Evolutionary conservation across 495 filamentous ascomycete species (phyloP), one percentile per base, ranked within the genome.

Genomic region (Geoglossum glabrum): DNA sequence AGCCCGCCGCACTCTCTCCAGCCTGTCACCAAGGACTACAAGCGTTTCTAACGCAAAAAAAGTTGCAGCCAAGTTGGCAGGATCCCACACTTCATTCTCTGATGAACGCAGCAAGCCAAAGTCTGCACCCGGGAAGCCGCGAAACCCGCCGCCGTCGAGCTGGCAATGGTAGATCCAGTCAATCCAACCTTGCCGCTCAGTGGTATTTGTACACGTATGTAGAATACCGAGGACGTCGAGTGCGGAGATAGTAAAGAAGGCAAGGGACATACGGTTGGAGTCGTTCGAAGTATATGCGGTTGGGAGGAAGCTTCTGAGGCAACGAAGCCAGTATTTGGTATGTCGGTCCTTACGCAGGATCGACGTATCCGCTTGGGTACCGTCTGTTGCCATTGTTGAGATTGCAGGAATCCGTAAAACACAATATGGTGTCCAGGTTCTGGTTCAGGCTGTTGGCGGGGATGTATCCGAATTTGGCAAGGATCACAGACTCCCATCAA

Each of bases 281-380:
- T 98, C 92, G 66, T 83, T 90, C 64, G 79, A 75, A 45, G 81
- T 87, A 73, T 97, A 97, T 60, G 79, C 74, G 55, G 76, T 73
- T 0, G 92, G 92, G 4, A 98, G 80, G 51, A 81, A 75, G 36
- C 87, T 83, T 63, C 84, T 87, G 46, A 90, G 77, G 62, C 89
- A 95, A 66, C 89, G 82, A 60, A 87, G 79, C 83, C 90, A 97
- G 76, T 95, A 98, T 65, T 83, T 87, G 65, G 90, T 73, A 68
- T 98, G 92, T 49, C 75, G 79, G 27, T 79, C 74, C 54, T 78
- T 80, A 7, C 52, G 25, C 13, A 58, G 56, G 54, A n/a, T 13
- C 1, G 49, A 15, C 49, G 28, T 28, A n/a, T 27, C 49, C 17
- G 3, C 11, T 31, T 13, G 4, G 9, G 49, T 11, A 5, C 7